phyloP scores from a whole-genome alignment of 2,329 filamentous ascomycete genomes.

The Aspergillus sp. region DNA sequence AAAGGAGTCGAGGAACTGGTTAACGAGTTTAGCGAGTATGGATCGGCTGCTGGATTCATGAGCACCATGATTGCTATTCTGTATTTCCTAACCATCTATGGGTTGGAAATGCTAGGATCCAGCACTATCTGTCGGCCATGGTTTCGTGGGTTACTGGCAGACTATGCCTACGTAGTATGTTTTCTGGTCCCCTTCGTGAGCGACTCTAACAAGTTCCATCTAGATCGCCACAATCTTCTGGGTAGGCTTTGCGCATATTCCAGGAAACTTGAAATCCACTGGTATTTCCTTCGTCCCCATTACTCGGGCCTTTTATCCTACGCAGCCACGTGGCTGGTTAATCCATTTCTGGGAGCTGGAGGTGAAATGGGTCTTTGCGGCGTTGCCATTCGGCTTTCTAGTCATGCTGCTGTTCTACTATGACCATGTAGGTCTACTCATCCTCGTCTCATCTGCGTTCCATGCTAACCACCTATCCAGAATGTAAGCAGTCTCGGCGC shows the following conservation, averaged over 20 bases:
- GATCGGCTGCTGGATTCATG: constrained; percentile 47
- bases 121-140: constrained; percentile 50
- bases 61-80: constrained; percentile 52
- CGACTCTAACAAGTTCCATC: neutral
- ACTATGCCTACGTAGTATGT: constrained; percentile 53
- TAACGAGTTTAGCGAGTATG: constrained; percentile 47
- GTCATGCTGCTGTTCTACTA: constrained; percentile 83
- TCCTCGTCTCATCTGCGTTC: neutral
- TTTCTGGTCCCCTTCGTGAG: neutral
- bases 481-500: constrained; percentile 76
- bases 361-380: constrained; percentile 71
- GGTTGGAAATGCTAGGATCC: constrained; percentile 49
- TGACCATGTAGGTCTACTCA: constrained; percentile 64
- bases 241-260: constrained; percentile 78
- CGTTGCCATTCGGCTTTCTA: constrained; percentile 75
- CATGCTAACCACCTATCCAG: constrained; percentile 1
- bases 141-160: constrained; percentile 49
- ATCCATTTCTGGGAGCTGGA: constrained; percentile 75
- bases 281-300: constrained; percentile 70
- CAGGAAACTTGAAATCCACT: constrained; percentile 70
- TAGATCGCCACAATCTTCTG: constrained; percentile 68
- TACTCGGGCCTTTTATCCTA: constrained; percentile 72
- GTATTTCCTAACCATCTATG: constrained; percentile 53
- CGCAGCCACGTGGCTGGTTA: constrained; percentile 68
- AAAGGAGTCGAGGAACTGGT: constrained; percentile 59